phyloP scores from a whole-genome alignment of 1,284 basidiomycete species.

The Apiotrichum veenhuisii region DNA sequence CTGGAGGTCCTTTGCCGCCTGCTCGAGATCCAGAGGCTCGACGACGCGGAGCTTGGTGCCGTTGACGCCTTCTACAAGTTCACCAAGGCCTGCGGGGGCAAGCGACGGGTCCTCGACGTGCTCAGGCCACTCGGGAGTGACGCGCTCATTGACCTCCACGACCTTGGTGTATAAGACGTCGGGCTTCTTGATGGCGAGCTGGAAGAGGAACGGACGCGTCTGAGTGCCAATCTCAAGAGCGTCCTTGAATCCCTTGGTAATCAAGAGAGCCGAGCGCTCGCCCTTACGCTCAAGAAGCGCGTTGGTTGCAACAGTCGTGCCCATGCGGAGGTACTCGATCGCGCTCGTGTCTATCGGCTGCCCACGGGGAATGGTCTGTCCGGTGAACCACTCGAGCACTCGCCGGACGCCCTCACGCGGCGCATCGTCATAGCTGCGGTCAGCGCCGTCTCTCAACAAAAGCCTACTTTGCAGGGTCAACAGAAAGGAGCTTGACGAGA shows the following conservation, averaged over 20 bases:
- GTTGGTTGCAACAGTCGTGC: slow-evolving; percentile 72
- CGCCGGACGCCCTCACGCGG: slow-evolving; percentile 79
- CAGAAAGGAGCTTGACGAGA: slow-evolving; percentile 64
- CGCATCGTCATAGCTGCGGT: slow-evolving; percentile 69
- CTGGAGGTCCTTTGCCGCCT: slow-evolving; percentile 29
- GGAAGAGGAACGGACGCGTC: slow-evolving; percentile 68
- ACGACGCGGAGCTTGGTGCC: slow-evolving; percentile 57
- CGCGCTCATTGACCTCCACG: slow-evolving; percentile 83
- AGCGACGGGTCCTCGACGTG: slow-evolving; percentile 19
- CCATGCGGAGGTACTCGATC: slow-evolving; percentile 43
- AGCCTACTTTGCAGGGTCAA: slow-evolving; percentile 68
- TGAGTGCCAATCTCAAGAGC: slow-evolving; percentile 31
- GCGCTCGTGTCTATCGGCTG: slow-evolving; percentile 53
- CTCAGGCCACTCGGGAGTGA: slow-evolving; percentile 61
- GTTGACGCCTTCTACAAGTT: slow-evolving; percentile 59
- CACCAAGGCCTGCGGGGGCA: slow-evolving; percentile 55
- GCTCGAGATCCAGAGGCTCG: slow-evolving; percentile 53
- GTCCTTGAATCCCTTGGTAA: slow-evolving; percentile 71
- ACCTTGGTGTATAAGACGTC: slow-evolving; percentile 75
- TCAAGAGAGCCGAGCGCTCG: slow-evolving; percentile 85
- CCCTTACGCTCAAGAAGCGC: slow-evolving; percentile 92
- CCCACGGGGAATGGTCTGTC: slow-evolving; percentile 63
- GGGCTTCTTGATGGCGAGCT: slow-evolving; percentile 77
- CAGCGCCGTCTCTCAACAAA: not conserved
- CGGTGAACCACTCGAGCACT: slow-evolving; percentile 57